Evolutionary conservation across 2,329 filamentous ascomycete species (phyloP).

Genomic region (Aspergillus clavatus): DNA sequence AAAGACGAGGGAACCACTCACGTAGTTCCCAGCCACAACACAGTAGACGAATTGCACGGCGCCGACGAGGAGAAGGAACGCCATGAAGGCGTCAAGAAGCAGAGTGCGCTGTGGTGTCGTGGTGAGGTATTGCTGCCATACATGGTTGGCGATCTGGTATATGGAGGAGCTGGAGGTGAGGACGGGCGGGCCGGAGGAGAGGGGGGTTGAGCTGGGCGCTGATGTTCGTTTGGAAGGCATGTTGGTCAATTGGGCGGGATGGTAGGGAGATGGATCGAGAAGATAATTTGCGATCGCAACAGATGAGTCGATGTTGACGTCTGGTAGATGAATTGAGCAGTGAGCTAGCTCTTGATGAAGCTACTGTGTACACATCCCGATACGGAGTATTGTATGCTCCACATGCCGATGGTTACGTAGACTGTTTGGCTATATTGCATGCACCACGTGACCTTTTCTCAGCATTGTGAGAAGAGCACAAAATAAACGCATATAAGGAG

Average conservation of each 20-base stretch:
- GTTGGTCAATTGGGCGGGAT: neutral
- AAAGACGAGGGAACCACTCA: conserved; percentile 49
- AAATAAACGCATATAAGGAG: too few species aligned
- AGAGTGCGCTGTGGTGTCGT: conserved; percentile 86
- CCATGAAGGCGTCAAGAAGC: conserved; percentile 87
- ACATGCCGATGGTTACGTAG: neutral
- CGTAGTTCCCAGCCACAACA: conserved; percentile 86
- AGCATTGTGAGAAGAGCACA: too few species aligned
- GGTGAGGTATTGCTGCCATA: conserved; percentile 73
- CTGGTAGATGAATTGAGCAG: neutral
- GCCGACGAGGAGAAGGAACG: conserved; percentile 77
- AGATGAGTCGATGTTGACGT: neutral
- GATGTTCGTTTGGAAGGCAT: conserved; percentile 24
- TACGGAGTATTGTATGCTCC: neutral
- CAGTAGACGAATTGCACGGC: conserved; percentile 94
- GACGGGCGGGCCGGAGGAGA: conserved; percentile 32
- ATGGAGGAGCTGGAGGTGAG: conserved; percentile 38
- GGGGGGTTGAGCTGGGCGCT: conserved; percentile 17
- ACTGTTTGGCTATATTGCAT: neutral
- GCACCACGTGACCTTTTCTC: neutral
- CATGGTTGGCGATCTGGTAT: conserved; percentile 59
- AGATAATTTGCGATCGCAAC: neutral
- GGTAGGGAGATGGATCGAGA: neutral
- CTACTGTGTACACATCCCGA: conserved; percentile 11
- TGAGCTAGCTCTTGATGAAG: conserved; percentile 6